These are phyloP conservation scores for Crithidia fasciculata DNA, from an alignment of 208 protist genomes.

Conservation along the genomic window DNA sequence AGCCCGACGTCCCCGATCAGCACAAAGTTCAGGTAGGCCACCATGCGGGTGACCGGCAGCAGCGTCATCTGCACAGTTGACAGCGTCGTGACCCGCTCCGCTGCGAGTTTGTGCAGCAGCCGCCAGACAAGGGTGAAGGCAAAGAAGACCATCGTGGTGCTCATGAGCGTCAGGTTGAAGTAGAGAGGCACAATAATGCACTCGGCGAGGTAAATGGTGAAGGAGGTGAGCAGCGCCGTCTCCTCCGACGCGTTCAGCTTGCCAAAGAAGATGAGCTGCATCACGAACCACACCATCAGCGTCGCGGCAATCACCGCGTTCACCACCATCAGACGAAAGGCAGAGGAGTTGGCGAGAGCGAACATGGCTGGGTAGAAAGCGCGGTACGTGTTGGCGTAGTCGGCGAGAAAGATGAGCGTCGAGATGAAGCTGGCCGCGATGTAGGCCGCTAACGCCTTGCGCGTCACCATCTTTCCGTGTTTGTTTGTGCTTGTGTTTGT, in stretches of 20 bases:
- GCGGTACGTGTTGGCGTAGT: constrained; percentile 65
- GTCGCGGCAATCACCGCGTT: constrained; percentile 46
- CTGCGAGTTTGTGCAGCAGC: constrained; percentile 65
- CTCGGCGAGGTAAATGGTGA: constrained; percentile 63
- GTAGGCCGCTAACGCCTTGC: constrained; percentile 43
- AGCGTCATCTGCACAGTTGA: constrained; percentile 28
- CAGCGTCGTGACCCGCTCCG: constrained; percentile 58
- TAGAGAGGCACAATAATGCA: constrained; percentile 60
- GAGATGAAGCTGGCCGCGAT: constrained; percentile 53
- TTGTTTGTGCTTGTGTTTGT: neutral
- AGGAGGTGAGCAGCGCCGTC: constrained; percentile 32
- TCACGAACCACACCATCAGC: constrained; percentile 45
- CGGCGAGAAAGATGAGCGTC: constrained; percentile 43
- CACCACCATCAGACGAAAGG: constrained; percentile 58
- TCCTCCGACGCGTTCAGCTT: constrained; percentile 50
- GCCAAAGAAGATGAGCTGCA: constrained; percentile 72
- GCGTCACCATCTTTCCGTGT: constrained; percentile 8
- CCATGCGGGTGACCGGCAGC: constrained; percentile 25
- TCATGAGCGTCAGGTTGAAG: constrained; percentile 41
- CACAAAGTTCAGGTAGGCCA: constrained; percentile 36
- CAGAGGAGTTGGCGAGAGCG: constrained; percentile 65
- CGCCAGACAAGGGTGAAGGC: constrained; percentile 49
- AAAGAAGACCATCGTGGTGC: constrained; percentile 35
- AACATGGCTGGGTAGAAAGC: constrained; percentile 73
- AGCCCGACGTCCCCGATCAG: constrained; percentile 26